A percentile compares a stretch with the other conserved stretches of the same genome.
phyloP scores from a whole-genome alignment of 2,329 filamentous ascomycete genomes.

The Monosporascus sp. region DNA sequence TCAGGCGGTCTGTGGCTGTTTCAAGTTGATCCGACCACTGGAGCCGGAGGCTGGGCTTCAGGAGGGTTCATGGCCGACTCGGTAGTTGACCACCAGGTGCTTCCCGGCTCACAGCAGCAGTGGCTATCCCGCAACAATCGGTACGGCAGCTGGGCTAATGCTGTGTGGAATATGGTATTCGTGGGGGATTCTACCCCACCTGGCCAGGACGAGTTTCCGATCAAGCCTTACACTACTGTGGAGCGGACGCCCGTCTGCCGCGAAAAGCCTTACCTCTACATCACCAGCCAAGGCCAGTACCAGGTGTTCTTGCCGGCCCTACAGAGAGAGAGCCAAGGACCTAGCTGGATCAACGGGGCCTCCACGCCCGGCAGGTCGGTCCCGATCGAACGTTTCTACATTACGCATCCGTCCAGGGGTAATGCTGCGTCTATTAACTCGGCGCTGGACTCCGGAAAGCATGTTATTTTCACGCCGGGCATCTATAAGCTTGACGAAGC shows the following conservation, averaged over 20 bases:
- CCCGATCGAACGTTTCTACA: conserved; percentile 22
- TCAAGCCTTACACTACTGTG: conserved; percentile 24
- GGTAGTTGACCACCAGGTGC: conserved; percentile 23
- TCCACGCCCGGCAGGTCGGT: conserved; percentile 23
- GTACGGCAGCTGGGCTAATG: conserved; percentile 29
- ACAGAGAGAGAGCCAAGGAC: conserved; percentile 21
- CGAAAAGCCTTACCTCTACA: conserved; percentile 27
- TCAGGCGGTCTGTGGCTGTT: conserved; percentile 28
- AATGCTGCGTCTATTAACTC: conserved; percentile 21
- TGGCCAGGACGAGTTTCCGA: conserved; percentile 21
- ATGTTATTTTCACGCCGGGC: conserved; percentile 26
- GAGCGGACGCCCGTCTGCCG: conserved; percentile 24
- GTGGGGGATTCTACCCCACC: conserved; percentile 25
- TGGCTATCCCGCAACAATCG: conserved; percentile 28
- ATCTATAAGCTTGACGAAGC: conserved; percentile 24
- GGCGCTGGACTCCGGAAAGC: conserved; percentile 22
- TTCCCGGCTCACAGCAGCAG: conserved; percentile 30
- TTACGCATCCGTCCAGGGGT: conserved; percentile 18
- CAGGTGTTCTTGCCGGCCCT: conserved; percentile 25
- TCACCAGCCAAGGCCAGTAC: conserved; percentile 17
- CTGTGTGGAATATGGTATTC: conserved; percentile 31
- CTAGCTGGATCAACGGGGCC: conserved; percentile 20
- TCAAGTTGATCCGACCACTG: conserved; percentile 25
- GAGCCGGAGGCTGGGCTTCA: conserved; percentile 27
- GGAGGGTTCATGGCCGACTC: conserved; percentile 30